phyloP scores from a whole-genome alignment of 2,329 filamentous ascomycete genomes.

The Colletotrichum liaoningense region DNA sequence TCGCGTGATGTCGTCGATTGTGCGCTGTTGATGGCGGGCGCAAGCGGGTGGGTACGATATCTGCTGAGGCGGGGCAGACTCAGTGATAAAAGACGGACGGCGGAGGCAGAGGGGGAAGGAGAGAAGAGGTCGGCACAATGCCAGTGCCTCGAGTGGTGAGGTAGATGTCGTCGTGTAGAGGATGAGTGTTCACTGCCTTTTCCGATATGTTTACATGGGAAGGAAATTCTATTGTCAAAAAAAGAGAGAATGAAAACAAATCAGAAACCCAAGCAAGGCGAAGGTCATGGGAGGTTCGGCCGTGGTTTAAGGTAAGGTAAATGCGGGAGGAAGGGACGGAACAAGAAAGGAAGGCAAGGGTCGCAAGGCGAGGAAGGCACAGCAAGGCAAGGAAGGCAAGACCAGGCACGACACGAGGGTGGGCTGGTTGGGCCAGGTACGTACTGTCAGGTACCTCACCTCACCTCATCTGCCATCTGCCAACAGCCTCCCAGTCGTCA shows the following conservation, averaged over 20 bases:
- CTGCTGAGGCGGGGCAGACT: constrained; percentile 27
- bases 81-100: neutral
- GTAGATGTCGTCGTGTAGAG: neutral
- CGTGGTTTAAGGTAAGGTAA: constrained; percentile 29
- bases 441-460: constrained; percentile 3
- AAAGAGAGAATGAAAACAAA: constrained; percentile 1
- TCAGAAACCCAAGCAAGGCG: neutral
- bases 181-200: neutral
- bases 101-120: neutral
- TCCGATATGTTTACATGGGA: neutral
- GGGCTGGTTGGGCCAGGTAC: constrained; percentile 2
- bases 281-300: constrained; percentile 5
- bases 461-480: no score
- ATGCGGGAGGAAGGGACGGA: constrained; percentile 33
- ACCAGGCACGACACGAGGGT: constrained; percentile 27
- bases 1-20: neutral
- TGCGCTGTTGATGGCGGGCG: neutral
- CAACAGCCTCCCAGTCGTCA: no score
- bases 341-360: constrained; percentile 29
- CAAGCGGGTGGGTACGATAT: neutral
- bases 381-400: constrained; percentile 13
- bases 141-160: constrained; percentile 14
- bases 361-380: constrained; percentile 22
- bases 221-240: neutral
- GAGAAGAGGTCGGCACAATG: constrained; percentile 27